These are phyloP conservation scores for Lolium perenne DNA, from an alignment of 176 grass and related monocot genomes.

Conservation along the genomic window DNA sequence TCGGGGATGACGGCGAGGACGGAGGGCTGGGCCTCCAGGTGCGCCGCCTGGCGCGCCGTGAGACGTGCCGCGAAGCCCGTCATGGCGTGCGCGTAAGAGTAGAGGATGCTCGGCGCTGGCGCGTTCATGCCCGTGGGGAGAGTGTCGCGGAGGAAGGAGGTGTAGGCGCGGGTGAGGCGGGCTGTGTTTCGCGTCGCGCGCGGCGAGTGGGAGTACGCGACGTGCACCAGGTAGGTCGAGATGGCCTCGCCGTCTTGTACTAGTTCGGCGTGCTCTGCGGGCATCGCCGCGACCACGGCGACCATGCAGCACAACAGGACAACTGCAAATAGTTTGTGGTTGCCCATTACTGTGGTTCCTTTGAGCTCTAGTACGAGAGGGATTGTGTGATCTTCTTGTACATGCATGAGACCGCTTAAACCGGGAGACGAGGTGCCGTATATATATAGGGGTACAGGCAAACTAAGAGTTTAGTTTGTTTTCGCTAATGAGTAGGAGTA, in stretches of 20 bases:
- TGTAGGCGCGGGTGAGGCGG: neutral
- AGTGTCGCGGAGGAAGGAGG: neutral
- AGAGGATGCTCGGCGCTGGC: too few relatives aligned
- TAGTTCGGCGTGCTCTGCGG: neutral
- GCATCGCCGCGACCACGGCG: neutral
- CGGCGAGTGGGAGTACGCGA: neutral
- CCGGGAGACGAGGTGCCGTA: too few relatives aligned
- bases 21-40: too few relatives aligned
- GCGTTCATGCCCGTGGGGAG: too few relatives aligned
- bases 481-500: too few relatives aligned
- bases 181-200: neutral
- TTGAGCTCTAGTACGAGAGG: neutral
- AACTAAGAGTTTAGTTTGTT: too few relatives aligned
- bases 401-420: neutral
- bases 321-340: neutral
- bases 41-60: too few relatives aligned
- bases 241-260: neutral
- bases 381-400: neutral
- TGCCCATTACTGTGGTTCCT: neutral
- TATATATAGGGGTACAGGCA: too few relatives aligned
- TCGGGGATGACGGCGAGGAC: too few relatives aligned
- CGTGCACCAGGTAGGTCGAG: neutral
- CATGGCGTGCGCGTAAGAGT: neutral
- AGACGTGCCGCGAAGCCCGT: too few relatives aligned
- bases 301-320: neutral